Percentiles rank a stretch among this genome's conserved stretches.
Conservation (phyloP, 345 rosid genomes). For the Eucalyptus erythrocorys region DNA sequence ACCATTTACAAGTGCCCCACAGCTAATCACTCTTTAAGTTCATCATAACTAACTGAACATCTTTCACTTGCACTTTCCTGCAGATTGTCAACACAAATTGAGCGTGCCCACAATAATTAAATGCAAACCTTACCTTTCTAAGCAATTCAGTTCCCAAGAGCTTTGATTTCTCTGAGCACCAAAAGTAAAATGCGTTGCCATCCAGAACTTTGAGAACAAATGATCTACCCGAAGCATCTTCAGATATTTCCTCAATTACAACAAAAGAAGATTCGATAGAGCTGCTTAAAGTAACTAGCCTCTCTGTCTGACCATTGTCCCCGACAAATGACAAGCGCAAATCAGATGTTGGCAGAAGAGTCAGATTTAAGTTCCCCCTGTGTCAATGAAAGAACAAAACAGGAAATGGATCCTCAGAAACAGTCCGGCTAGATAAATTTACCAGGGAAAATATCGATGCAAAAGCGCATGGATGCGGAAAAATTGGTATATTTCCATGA, state of each 20-base stretch:
- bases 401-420: not conserved
- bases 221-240: conserved; percentile 83
- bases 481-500: not conserved
- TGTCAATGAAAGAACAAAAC: not conserved
- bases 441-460: not conserved
- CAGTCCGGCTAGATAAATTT: not conserved
- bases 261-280: conserved; percentile 34
- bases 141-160: conserved; percentile 80
- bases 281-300: conserved; percentile 49
- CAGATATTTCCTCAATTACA: conserved; percentile 45
- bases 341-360: conserved; percentile 74
- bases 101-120: not conserved
- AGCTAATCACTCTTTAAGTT: not conserved
- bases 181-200: conserved; percentile 48
- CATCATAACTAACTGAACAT: not conserved
- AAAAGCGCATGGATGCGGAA: not conserved
- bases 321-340: conserved; percentile 72
- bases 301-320: conserved; percentile 71
- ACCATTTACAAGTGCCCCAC: not conserved
- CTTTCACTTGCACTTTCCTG: not conserved
- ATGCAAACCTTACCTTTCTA: conserved; percentile 42
- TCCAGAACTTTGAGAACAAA: conserved; percentile 49
- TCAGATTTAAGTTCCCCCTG: conserved; percentile 88
- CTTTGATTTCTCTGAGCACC: conserved; percentile 95
- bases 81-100: not conserved